Evolutionary conservation across 345 rosid species (phyloP).

Genomic region (Melaleuca quinquenervia): DNA sequence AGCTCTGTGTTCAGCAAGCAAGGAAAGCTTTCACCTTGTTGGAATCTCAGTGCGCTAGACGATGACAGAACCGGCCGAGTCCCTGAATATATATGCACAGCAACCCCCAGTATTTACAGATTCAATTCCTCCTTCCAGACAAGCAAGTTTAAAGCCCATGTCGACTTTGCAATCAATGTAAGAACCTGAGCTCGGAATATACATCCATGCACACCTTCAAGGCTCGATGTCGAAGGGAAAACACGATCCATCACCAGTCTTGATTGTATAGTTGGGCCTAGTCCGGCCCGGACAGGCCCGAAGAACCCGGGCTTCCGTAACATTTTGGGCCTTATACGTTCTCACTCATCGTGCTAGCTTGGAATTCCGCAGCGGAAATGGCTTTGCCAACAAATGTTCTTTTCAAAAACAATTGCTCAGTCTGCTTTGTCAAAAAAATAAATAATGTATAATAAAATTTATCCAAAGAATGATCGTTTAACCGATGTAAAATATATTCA

Average conservation of each 20-base stretch:
- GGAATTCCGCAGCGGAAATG: no score
- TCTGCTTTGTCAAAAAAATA: no score
- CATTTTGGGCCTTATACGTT: no score
- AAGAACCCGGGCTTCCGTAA: no score
- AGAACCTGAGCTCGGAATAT: not conserved
- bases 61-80: not conserved
- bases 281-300: no score
- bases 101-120: not conserved
- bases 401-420: no score
- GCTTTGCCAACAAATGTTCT: no score
- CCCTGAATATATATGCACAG: not conserved
- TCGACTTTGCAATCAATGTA: not conserved
- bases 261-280: no score
- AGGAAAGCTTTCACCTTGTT: not conserved
- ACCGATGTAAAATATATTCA: no score
- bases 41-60: not conserved
- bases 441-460: no score
- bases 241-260: not conserved
- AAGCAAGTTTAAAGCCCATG: not conserved
- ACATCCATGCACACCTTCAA: not conserved
- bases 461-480: no score
- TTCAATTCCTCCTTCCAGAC: not conserved
- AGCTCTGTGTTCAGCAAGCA: not conserved
- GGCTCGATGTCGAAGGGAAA: not conserved
- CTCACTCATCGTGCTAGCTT: no score